phyloP scores from a whole-genome alignment of 2,329 filamentous ascomycete genomes.

The Aspergillus nomiae region DNA sequence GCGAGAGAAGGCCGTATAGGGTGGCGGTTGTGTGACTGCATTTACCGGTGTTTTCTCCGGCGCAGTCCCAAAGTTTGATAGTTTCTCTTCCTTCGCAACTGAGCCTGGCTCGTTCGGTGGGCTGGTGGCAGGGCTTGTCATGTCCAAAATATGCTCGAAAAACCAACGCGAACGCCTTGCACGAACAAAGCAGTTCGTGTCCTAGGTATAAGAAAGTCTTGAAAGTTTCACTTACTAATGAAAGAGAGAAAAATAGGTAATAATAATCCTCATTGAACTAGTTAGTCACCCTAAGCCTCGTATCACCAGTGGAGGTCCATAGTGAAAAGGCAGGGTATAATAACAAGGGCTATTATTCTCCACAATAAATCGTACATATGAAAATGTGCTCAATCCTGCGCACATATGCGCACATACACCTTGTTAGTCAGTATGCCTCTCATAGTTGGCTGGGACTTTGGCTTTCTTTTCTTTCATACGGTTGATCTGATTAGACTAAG shows the following conservation, averaged over 20 bases:
- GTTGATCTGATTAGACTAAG: not conserved
- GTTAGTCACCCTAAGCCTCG: not conserved
- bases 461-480: not conserved
- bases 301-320: not conserved
- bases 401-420: not conserved
- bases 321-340: not conserved
- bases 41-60: not conserved
- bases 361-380: not conserved
- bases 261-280: not conserved
- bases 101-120: not conserved
- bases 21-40: constrained; percentile 1
- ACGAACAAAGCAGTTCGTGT: not conserved
- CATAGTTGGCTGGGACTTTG: not conserved
- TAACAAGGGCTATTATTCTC: not conserved
- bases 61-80: not conserved
- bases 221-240: not conserved
- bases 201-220: not conserved
- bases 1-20: constrained; percentile 44
- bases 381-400: constrained; percentile 1
- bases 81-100: not conserved
- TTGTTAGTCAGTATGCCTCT: not conserved
- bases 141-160: not conserved
- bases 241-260: not conserved
- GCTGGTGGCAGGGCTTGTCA: not conserved
- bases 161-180: not conserved